phyloP scores from a whole-genome alignment of 2,329 filamentous ascomycete genomes.

The Botryotinia narcissicola region DNA sequence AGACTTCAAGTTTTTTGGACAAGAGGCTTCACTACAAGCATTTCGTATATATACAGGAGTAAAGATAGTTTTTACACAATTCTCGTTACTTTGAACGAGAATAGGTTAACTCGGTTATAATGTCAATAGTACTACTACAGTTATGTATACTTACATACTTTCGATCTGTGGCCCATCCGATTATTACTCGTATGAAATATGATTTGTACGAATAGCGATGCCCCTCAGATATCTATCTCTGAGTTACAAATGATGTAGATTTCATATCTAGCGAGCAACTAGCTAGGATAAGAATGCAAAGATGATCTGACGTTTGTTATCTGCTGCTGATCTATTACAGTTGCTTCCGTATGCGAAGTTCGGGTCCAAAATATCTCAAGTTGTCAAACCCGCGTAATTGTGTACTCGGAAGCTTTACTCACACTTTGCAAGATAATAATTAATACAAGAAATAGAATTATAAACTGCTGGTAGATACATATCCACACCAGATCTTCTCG shows the following conservation, averaged over 20 bases:
- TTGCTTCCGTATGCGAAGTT: background rate
- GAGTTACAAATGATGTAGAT: background rate
- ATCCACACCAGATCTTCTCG: background rate
- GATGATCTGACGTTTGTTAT: background rate
- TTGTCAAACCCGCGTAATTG: background rate
- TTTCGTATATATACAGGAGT: background rate
- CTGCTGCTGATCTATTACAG: background rate
- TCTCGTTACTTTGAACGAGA: no score
- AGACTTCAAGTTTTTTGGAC: no score
- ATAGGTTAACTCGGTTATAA: background rate
- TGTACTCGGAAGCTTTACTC: background rate
- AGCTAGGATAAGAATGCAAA: background rate
- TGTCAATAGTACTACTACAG: background rate
- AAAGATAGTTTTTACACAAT: background rate
- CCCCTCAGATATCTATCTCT: background rate
- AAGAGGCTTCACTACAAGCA: background rate
- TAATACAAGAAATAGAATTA: fast-evolving
- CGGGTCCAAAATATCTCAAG: background rate
- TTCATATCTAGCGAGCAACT: background rate
- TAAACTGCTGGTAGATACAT: background rate
- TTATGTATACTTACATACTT: background rate
- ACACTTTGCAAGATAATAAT: background rate
- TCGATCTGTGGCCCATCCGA: background rate
- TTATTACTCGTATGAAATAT: background rate
- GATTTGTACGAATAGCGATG: background rate